phyloP scores from a whole-genome alignment of 2,329 filamentous ascomycete species.

The Biscogniauxia mediterranea region DNA sequence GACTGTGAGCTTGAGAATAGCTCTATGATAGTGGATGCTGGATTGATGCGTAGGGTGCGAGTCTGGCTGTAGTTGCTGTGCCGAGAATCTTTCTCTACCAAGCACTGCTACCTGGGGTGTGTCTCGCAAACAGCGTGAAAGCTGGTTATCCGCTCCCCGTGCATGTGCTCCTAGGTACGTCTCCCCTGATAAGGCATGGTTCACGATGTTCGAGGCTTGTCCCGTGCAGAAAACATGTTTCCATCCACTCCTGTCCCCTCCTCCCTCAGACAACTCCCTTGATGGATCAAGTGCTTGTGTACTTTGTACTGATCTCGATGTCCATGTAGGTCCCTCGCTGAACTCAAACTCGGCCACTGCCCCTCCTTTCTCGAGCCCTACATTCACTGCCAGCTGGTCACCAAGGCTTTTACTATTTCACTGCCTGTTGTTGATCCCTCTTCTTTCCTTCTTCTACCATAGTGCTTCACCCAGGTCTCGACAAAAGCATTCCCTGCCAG shows the following conservation, averaged over 20 bases:
- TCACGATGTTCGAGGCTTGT: not conserved
- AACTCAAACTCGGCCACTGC: not conserved
- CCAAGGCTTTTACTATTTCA: not conserved
- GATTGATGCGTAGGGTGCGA: not conserved
- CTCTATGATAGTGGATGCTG: not conserved
- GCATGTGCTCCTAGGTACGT: conserved; percentile 7
- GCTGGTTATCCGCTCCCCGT: not conserved
- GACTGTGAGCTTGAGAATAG: not conserved
- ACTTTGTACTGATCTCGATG: not conserved
- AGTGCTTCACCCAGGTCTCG: not conserved
- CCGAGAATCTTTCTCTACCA: not conserved
- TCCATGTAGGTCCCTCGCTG: not conserved
- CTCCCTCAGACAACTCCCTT: conserved; percentile 2
- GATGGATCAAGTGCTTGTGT: not conserved
- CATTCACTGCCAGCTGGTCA: too few relatives aligned
- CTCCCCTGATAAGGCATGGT: not conserved
- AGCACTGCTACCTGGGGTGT: conserved; percentile 7
- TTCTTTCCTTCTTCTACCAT: not conserved
- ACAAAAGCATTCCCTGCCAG: not conserved
- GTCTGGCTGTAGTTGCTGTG: not conserved
- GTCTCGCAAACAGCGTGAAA: conserved; percentile 1
- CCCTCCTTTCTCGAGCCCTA: too few relatives aligned
- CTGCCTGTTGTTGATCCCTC: not conserved
- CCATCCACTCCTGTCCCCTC: not conserved
- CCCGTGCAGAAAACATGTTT: not conserved